phyloP scores from a whole-genome alignment of 176 grass and related monocot genomes.

The Rhynchospora breviuscula region DNA sequence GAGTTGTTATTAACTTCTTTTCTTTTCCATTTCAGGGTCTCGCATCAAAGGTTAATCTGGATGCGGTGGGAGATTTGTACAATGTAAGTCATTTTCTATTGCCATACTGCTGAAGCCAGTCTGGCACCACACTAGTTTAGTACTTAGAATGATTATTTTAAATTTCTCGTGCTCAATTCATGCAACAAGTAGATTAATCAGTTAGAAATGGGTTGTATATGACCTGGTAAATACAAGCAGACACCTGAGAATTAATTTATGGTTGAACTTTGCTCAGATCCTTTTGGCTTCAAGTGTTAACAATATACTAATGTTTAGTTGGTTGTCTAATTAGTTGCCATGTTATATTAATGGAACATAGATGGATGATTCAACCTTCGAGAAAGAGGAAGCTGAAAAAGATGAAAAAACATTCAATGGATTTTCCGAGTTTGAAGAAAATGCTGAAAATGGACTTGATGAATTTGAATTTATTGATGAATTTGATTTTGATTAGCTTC shows the following conservation, averaged over 20 bases:
- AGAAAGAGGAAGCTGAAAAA: conserved; percentile 25
- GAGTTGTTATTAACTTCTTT: neutral
- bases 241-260: neutral
- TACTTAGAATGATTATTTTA: neutral
- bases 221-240: neutral
- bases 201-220: too few species aligned
- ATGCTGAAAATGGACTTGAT: conserved; percentile 24
- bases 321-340: neutral
- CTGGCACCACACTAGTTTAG: neutral
- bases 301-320: neutral
- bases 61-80: conserved; percentile 53
- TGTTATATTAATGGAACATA: conserved; percentile 29
- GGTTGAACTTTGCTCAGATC: neutral
- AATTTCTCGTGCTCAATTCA: neutral
- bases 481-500: too few species aligned
- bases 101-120: neutral
- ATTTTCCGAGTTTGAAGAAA: conserved; percentile 9
- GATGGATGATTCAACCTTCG: conserved; percentile 23
- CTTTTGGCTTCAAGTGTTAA: neutral
- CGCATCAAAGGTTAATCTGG: conserved; percentile 56
- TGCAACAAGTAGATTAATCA: neutral
- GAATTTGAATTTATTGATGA: conserved; percentile 17
- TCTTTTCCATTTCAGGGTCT: conserved; percentile 39
- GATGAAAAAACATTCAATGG: conserved; percentile 26
- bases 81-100: conserved; percentile 40